These are phyloP conservation scores for Cyclostephanos tholiformis DNA, from an alignment of 108 stramenopile species.

Conservation along the genomic window DNA sequence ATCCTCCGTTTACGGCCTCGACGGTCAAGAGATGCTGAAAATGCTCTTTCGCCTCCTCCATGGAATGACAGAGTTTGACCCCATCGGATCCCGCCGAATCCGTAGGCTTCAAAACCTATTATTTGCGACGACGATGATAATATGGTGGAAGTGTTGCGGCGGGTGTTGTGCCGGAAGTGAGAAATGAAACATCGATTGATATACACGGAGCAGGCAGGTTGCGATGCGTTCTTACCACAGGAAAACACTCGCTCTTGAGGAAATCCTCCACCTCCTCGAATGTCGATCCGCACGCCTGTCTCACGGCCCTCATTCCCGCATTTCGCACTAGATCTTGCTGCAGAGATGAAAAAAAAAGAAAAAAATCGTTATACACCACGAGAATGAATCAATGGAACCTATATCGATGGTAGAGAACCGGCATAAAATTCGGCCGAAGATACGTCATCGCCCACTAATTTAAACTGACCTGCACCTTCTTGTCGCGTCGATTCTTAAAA, in stretches of 20 bases:
- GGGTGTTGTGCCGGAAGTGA: neutral
- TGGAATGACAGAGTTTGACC: constrained; percentile 86
- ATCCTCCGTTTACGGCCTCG: constrained; percentile 88
- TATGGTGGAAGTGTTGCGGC: too few species aligned
- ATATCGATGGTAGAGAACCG: too few species aligned
- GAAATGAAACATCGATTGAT: neutral
- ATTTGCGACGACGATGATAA: neutral
- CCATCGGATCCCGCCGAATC: constrained; percentile 94
- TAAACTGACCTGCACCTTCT: constrained; percentile 60
- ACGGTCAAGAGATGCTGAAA: constrained; percentile 85
- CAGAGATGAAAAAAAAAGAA: too few species aligned
- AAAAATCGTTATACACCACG: neutral
- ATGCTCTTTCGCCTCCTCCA: constrained; percentile 89
- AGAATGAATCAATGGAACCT: too few species aligned
- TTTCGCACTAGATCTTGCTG: constrained; percentile 77
- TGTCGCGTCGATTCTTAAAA: constrained; percentile 80
- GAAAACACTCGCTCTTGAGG: constrained; percentile 60
- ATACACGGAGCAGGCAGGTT: too few species aligned
- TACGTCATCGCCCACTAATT: neutral
- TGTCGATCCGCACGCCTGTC: constrained; percentile 76
- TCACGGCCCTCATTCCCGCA: constrained; percentile 77
- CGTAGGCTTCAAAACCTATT: constrained; percentile 84
- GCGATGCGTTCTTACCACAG: constrained; percentile 55
- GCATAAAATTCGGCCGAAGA: too few species aligned
- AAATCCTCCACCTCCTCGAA: constrained; percentile 76